Evolutionary conservation across 345 rosid genomes (phyloP), one percentile per base, ranked within the genome.

Genomic region (Trapa bicornis): DNA sequence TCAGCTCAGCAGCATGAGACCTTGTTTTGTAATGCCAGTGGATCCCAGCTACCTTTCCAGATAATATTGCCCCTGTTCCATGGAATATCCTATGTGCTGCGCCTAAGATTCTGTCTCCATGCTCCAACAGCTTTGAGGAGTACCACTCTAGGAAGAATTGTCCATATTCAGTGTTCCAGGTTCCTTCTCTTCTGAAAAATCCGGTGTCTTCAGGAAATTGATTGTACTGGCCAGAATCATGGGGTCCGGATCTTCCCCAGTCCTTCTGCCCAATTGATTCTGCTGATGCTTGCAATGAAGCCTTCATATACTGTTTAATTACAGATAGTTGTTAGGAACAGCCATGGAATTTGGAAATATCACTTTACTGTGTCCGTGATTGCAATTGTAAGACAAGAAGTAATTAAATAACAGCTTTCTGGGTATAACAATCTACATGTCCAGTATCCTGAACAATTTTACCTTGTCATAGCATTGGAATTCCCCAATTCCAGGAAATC

Each of bases 381-480:
- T 54, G 6, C n/a, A n/a, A 54, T 22, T 1, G 22, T 17, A 2
- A 54, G 60, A 5, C 48, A 45, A 45, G 12, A 0, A 45, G 48
- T 45, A 45, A 45, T 45, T 7, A 45, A 45, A 45, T 45, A 45
- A 45, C 2, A 45, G 48, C 48, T 45, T 13, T 7, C 2, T 1
- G 48, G 48, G 48, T 13, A 45, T 4, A 45, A 7, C 48, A 11
- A 45, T 13, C 11, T 6, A 5, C 11, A 13, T 11, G 48, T 0
- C 48, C 48, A 45, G 48, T 45, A 2, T 45, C 13, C 48, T 45
- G 16, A 50, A 17, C 62, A 73, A 22, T 9, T 67, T 73, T 80
- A 91, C 97, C 96, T 91, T 91, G 76, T 94, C 99, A 42, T 89
- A 87, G 84, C 97, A 94, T 76, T 91, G 99, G 79, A 94, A 94